Conservation (phyloP, 257 asterid species). For the Jaltomata sinuosa region DNA sequence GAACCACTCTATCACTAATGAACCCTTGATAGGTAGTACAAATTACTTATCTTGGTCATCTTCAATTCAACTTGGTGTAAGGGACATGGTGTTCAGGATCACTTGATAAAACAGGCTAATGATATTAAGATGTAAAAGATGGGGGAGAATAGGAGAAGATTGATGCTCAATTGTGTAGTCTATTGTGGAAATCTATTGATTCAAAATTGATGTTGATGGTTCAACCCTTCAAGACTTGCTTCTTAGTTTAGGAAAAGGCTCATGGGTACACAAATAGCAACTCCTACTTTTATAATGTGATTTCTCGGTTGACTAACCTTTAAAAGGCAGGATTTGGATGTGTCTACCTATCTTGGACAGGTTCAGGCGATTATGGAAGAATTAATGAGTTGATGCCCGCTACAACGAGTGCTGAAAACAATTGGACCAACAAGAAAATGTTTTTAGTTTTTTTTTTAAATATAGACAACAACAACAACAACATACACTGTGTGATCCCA, state of each 20-base stretch:
- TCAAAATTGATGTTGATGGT: neutral
- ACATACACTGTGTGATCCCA: too few relatives aligned
- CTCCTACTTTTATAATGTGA: neutral
- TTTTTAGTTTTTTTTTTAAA: too few relatives aligned
- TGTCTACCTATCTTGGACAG: neutral
- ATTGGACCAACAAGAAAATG: neutral
- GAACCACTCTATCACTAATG: too few relatives aligned
- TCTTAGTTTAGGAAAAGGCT: neutral
- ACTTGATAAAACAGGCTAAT: too few relatives aligned
- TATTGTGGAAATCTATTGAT: neutral
- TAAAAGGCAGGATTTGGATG: neutral
- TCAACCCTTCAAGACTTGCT: neutral
- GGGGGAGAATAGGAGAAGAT: neutral
- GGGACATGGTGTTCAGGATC: too few relatives aligned
- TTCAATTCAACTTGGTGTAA: too few relatives aligned
- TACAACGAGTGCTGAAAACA: neutral
- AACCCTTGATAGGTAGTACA: too few relatives aligned
- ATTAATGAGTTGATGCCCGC: neutral
- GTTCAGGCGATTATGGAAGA: neutral
- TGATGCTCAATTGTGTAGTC: neutral
- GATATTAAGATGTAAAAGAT: too few relatives aligned
- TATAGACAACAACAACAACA: too few relatives aligned
- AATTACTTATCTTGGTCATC: too few relatives aligned
- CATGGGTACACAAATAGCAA: neutral
- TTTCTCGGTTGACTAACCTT: neutral